phyloP scores from a whole-genome alignment of 352 stramenopile species.

The Lagenidium giganteum region DNA sequence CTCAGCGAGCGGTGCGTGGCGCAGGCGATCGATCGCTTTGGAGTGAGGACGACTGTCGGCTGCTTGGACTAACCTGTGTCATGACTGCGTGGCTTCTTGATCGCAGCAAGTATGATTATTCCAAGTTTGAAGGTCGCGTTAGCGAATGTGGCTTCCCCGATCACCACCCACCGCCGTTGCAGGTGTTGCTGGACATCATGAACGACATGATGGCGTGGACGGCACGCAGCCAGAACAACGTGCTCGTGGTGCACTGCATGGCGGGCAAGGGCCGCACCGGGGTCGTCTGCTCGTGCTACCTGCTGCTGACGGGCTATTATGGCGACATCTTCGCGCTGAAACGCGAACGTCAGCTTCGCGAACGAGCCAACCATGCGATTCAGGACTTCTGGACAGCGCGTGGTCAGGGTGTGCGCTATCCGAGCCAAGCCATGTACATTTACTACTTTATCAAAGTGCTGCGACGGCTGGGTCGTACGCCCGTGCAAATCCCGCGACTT shows the following conservation, averaged over 20 bases:
- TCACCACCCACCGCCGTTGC: constrained; percentile 61
- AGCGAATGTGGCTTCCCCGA: constrained; percentile 69
- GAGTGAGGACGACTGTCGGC: too few species aligned
- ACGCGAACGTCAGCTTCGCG: constrained; percentile 46
- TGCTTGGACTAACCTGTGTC: too few species aligned
- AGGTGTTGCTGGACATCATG: constrained; percentile 69
- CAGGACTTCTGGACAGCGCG: constrained; percentile 60
- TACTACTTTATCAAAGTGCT: constrained; percentile 79
- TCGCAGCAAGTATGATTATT: constrained; percentile 46
- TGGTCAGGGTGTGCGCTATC: constrained; percentile 67
- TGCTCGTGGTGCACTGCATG: constrained; percentile 67
- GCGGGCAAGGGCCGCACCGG: constrained; percentile 66
- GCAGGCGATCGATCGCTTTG: too few species aligned
- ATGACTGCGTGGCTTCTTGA: too few species aligned
- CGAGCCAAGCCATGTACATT: constrained; percentile 72
- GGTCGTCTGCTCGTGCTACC: constrained; percentile 64
- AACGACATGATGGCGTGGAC: constrained; percentile 77
- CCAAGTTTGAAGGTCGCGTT: constrained; percentile 57
- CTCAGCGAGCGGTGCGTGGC: constrained; percentile 55
- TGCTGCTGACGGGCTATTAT: constrained; percentile 63
- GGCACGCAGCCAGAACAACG: constrained; percentile 42
- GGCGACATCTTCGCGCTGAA: constrained; percentile 53
- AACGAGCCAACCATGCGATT: constrained; percentile 50
- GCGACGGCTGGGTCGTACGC: constrained; percentile 29
- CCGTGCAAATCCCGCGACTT: constrained; percentile 40